These are phyloP conservation scores for Heterobasidion occidentale DNA, from an alignment of 1,284 basidiomycete species.

Conservation along the genomic window DNA sequence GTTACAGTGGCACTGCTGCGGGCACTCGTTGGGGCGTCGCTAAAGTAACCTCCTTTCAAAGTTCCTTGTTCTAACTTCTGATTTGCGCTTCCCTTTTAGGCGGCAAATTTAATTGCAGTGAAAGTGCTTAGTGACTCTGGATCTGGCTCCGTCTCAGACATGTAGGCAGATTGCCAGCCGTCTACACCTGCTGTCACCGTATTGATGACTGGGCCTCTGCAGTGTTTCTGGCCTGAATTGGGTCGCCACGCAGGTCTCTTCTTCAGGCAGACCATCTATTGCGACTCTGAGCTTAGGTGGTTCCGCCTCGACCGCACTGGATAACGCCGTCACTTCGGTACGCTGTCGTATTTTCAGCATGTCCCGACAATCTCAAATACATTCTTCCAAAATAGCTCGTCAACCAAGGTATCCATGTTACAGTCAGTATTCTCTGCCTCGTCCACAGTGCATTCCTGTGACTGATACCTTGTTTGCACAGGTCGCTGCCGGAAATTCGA, in stretches of 20 bases:
- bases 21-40: slow-evolving; percentile 62
- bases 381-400: slow-evolving; percentile 6
- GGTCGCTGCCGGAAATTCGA: slow-evolving; percentile 23
- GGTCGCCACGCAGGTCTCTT: slow-evolving; percentile 31
- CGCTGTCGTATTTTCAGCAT: neutral
- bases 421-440: slow-evolving; percentile 2
- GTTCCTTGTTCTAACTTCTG: neutral
- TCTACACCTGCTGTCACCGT: neutral
- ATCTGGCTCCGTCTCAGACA: slow-evolving; percentile 20
- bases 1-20: slow-evolving; percentile 43
- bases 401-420: slow-evolving; percentile 24
- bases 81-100: slow-evolving; percentile 13
- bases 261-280: slow-evolving; percentile 51
- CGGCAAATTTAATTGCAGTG: slow-evolving; percentile 60
- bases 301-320: slow-evolving; percentile 51
- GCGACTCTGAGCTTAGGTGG: slow-evolving; percentile 72
- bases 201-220: slow-evolving; percentile 7
- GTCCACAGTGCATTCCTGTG: neutral
- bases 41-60: slow-evolving; percentile 25
- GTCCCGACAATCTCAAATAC: neutral
- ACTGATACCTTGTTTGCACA: neutral
- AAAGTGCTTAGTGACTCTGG: slow-evolving; percentile 65
- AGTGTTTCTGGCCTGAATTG: slow-evolving; percentile 42
- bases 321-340: slow-evolving; percentile 55
- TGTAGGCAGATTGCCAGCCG: slow-evolving; percentile 6